Evolutionary conservation across 2,329 filamentous ascomycete genomes (phyloP).

Genomic region (Talaromyces sp.): DNA sequence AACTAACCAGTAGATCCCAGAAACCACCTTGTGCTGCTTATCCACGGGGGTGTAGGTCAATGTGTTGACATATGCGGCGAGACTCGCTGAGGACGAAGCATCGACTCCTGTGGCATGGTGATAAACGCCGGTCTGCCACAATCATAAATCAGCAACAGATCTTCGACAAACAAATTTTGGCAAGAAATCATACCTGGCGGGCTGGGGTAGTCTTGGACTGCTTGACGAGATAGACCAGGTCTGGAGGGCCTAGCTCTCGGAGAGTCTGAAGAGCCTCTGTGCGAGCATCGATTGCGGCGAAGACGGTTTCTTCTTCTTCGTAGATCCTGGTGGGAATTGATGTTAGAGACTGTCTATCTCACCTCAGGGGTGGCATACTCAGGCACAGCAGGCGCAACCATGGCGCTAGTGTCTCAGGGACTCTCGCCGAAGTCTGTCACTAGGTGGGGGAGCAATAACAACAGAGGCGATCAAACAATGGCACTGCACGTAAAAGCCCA

Average conservation of each 20-base stretch:
- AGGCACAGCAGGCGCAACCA: conserved; percentile 70
- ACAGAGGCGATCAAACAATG: background rate
- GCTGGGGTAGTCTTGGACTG: conserved; percentile 55
- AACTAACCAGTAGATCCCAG: conserved; percentile 83
- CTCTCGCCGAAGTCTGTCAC: background rate
- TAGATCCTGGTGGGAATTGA: conserved; percentile 61
- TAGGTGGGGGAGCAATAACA: background rate
- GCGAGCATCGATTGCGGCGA: conserved; percentile 78
- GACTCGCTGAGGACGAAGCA: conserved; percentile 91
- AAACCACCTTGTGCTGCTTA: conserved; percentile 82
- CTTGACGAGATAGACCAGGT: conserved; percentile 92
- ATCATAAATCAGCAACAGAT: background rate
- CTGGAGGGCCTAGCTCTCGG: conserved; percentile 89
- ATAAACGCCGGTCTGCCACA: conserved; percentile 69
- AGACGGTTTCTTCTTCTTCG: conserved; percentile 84
- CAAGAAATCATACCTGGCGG: conserved; percentile 47
- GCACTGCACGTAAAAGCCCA: background rate
- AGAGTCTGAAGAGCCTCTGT: conserved; percentile 81
- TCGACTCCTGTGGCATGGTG: conserved; percentile 97
- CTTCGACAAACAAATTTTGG: background rate
- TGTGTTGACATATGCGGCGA: conserved; percentile 97
- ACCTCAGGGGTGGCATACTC: conserved; percentile 54
- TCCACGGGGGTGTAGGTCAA: conserved; percentile 85
- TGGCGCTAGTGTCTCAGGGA: conserved; percentile 37
- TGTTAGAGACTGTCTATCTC: conserved; percentile 19